Evolutionary conservation across 306 rosid species (phyloP), one percentile per base, ranked within the genome.

Genomic region (Prunus mira): DNA sequence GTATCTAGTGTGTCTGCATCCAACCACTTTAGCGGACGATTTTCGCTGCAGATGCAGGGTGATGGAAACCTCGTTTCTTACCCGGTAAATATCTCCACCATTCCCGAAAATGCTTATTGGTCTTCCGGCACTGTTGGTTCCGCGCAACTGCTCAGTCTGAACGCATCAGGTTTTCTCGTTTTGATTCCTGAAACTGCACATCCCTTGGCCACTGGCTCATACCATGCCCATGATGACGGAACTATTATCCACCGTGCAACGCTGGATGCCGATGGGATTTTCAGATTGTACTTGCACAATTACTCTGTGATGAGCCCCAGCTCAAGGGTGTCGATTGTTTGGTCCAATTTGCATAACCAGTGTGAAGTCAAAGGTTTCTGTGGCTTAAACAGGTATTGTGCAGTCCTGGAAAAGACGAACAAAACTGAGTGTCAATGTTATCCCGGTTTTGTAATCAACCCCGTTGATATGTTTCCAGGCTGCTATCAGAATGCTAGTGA

Each of bases 21-120:
- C 11, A 63, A 70, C 55, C 80, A 54, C 61, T 76, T 73, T 28
- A 69, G 58, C 0, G 81, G 84, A 54, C 62, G 5, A 9, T 76
- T 62, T 64, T 34, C 0, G 9, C 78, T 81, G 17, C 1, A 0
- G 12, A 81, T 81, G 84, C 80, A 70, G 12, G 0, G 0, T 7
- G 67, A 76, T 54, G 84, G 84, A 30, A 70, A 76, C 73, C 80
- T 76, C 30, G 74, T 52, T 15, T 70, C 55, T 0, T 64, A 76
- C 51, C 77, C 77, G 56, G 13, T 5, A 25, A 65, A 76, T 55
- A 20, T 32, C 28, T 2, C 28, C 11, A 10, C 57, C 17, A 5
- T 0, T 46, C 0, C 3, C 1, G 8, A 0, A 17, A 60, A 67
- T 7, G 3, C n/a, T 63, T 75, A 70, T 19, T 81, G 81, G 80